Conservation (phyloP, 768 basidiomycete species). For the Thelephora ganbajun region DNA sequence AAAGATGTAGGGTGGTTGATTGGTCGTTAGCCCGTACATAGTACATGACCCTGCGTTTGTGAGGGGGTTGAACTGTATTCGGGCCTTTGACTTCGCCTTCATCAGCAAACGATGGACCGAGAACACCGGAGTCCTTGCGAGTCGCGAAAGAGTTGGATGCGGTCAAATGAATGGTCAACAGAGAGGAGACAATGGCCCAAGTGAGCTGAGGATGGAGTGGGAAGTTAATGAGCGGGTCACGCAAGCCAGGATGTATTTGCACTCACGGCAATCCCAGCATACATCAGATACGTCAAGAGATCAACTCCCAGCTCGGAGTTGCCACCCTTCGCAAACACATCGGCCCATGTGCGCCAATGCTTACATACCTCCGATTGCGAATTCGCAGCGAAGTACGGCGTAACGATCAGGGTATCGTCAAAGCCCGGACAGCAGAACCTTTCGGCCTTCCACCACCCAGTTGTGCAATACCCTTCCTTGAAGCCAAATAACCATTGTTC, state of each 20-base stretch:
- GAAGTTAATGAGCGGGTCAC: constrained; percentile 40
- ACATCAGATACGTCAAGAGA: constrained; percentile 50
- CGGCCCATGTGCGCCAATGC: constrained; percentile 68
- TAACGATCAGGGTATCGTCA: constrained; percentile 8
- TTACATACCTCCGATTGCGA: constrained; percentile 30
- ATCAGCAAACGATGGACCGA: constrained; percentile 30
- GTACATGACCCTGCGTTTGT: constrained; percentile 61
- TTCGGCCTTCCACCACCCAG: constrained; percentile 58
- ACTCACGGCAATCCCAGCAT: constrained; percentile 68
- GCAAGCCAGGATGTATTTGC: constrained; percentile 7
- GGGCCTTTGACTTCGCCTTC: constrained; percentile 11
- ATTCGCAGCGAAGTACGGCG: neutral
- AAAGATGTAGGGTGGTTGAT: neutral
- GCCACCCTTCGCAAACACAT: constrained; percentile 27
- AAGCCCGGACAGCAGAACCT: constrained; percentile 64
- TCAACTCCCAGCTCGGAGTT: constrained; percentile 23
- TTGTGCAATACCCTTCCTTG: constrained; percentile 80
- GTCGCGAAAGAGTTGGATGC: constrained; percentile 81
- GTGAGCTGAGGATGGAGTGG: constrained; percentile 32
- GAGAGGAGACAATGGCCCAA: constrained; percentile 56
- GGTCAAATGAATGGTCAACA: constrained; percentile 80
- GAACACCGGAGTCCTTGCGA: constrained; percentile 76
- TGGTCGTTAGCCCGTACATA: constrained; percentile 38
- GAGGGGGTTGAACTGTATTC: constrained; percentile 11
- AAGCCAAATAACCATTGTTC: constrained; percentile 87